Percentiles rank a stretch among this genome's conserved stretches.
phyloP scores from a whole-genome alignment of 208 protist species.

The Angomonas ambiguus region DNA sequence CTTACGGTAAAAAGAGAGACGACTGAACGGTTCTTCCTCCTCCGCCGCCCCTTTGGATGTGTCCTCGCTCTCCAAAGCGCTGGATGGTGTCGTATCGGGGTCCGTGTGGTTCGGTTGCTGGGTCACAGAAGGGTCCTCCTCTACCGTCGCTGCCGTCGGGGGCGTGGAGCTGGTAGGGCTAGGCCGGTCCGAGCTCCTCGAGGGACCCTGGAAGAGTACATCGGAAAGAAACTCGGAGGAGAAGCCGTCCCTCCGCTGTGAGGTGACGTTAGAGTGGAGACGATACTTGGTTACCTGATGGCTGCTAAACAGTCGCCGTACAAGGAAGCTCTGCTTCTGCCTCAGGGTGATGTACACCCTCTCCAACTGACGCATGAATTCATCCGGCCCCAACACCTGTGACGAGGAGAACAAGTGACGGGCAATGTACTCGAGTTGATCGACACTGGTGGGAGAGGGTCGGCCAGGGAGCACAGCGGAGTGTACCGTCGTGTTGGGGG shows the following conservation, averaged over 20 bases:
- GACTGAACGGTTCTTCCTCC: neutral
- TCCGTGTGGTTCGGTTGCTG: neutral
- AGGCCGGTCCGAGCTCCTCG: neutral
- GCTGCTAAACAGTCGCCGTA: slow-evolving; percentile 29
- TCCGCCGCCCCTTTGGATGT: neutral
- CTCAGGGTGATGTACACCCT: slow-evolving; percentile 19
- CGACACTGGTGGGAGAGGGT: neutral
- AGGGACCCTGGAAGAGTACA: slow-evolving; percentile 3
- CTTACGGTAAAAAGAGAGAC: neutral
- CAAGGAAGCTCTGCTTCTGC: slow-evolving; percentile 14
- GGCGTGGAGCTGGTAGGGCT: neutral
- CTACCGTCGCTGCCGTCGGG: neutral
- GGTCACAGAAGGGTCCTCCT: neutral
- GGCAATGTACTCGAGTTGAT: neutral
- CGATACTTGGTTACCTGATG: slow-evolving; percentile 40
- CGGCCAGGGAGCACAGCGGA: neutral
- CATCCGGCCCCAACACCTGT: neutral
- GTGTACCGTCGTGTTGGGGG: neutral
- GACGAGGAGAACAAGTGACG: neutral
- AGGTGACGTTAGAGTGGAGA: slow-evolving; percentile 36
- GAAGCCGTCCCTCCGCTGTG: slow-evolving; percentile 25
- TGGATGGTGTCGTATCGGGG: neutral
- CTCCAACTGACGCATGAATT: slow-evolving; percentile 16
- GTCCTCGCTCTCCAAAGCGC: neutral
- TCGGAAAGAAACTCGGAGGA: slow-evolving; percentile 26